Evolutionary conservation across 805 yeast species (phyloP), one percentile per base, ranked within the genome.

Genomic region (Saccharomyces eubayanus): DNA sequence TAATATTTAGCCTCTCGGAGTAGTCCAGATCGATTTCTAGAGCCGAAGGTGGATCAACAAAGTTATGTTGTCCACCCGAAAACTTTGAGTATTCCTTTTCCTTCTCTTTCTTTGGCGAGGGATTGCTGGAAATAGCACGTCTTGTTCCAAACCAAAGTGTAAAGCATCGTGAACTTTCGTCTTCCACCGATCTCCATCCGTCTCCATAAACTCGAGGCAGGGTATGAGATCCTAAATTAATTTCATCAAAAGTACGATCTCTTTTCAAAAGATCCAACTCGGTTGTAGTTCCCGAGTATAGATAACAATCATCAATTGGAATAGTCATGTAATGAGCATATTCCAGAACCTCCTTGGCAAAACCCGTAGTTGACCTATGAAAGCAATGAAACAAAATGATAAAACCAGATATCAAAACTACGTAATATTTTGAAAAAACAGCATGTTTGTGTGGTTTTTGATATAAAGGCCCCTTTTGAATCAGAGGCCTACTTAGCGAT

Each of bases 151-250:
- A 81, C 96, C 97, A 90, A 2, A 92, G 60, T 0, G 94, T 87
- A 62, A 92, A 90, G 57, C 94, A 82, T 50, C 96, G 74, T 28
- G 80, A 71, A n/a, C 76, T 60, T 59, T 88, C 94, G 49, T 84
- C 87, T 62, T 92, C 98, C 8, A 81, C 74, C 1, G 95, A 85
- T 58, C 76, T 79, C 89, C 95, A 86, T 0, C 97, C 97, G 68
- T 90, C 96, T 1, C 77, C 70, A 63, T 87, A 90, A 0, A 85
- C 73, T 36, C 95, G 72, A 0, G 97, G 96, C 30, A 86, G 64
- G 0, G 83, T 70, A 49, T 77, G 76, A 4, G 74, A 76, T 0
- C 85, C 87, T 0, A 87, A 85, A 53, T 77, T 69, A 21, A 69
- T 65, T 2, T 72, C 71, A 53, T 82, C 81, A 47, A 75, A 69